Conservation (phyloP, 306 rosid genomes). For the Rosa rugosa region DNA sequence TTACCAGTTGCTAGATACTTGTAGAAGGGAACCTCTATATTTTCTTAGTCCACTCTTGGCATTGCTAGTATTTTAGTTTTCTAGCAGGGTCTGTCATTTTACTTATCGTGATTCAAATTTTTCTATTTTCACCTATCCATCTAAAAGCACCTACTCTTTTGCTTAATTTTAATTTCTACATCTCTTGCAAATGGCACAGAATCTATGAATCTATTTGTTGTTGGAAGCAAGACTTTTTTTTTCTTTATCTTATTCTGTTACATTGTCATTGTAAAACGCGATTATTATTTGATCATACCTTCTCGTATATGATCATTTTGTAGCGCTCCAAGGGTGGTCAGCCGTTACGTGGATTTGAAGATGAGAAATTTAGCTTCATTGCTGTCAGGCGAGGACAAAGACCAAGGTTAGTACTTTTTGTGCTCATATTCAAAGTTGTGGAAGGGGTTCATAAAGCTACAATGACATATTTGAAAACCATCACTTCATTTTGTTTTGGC, state of each 20-base stretch:
- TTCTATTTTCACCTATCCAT: not conserved
- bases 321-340: conserved; percentile 75
- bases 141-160: not conserved
- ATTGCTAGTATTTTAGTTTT: not conserved
- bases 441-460: conserved; percentile 4
- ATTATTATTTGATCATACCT: not conserved
- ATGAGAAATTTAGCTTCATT: conserved; percentile 83
- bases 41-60: not conserved
- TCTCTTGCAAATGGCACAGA: not conserved
- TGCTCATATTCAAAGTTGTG: conserved; percentile 19
- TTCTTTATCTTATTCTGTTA: not conserved
- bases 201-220: not conserved
- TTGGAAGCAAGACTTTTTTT: not conserved
- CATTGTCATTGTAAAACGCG: not conserved
- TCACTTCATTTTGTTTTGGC: not conserved
- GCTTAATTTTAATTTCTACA: not conserved
- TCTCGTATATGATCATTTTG: conserved; percentile 18
- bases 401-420: conserved; percentile 58
- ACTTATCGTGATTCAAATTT: not conserved
- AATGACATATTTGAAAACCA: not conserved
- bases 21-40: not conserved
- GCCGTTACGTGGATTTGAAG: conserved; percentile 91
- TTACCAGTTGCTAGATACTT: not conserved
- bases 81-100: not conserved
- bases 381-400: conserved; percentile 81